These are phyloP conservation scores for Gastroboletus turbinatus DNA, from an alignment of 1,284 basidiomycete genomes.

Conservation along the genomic window DNA sequence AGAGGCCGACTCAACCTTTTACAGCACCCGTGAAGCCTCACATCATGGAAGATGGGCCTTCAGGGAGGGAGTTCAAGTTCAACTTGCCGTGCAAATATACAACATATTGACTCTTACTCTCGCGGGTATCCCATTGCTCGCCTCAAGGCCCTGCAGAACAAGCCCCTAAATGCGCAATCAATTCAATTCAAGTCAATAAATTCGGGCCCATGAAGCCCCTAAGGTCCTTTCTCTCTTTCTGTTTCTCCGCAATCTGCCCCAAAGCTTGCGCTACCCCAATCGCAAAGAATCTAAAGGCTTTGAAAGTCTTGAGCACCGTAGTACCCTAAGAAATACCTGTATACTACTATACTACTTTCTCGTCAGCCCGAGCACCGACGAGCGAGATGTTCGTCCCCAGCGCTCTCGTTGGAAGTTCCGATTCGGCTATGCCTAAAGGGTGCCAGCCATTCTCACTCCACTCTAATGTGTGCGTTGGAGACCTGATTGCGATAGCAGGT, in stretches of 20 bases:
- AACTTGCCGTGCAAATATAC: too few relatives aligned
- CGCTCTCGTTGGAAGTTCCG: background rate
- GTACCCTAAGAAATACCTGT: background rate
- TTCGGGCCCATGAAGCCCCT: conserved; percentile 2
- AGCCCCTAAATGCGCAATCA: background rate
- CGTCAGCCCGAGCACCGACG: background rate
- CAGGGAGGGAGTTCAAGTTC: too few relatives aligned
- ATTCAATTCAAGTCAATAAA: background rate
- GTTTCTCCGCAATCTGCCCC: background rate
- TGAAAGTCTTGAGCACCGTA: background rate
- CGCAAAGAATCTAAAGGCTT: background rate
- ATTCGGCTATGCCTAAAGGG: background rate
- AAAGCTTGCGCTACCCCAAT: background rate
- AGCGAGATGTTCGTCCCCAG: conserved; percentile 7
- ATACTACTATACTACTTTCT: background rate
- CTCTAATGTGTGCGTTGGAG: conserved; percentile 21
- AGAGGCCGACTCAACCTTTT: too few relatives aligned
- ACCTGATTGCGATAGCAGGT: conserved; percentile 26
- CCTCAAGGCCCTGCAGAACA: too few relatives aligned
- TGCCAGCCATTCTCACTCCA: conserved; percentile 16
- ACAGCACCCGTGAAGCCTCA: too few relatives aligned
- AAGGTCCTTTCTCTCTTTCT: background rate
- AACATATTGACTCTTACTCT: too few relatives aligned
- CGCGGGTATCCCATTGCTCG: too few relatives aligned
- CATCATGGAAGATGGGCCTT: too few relatives aligned